Evolutionary conservation across 2,329 filamentous ascomycete genomes (phyloP).

Genomic region (Drechslerella coelobrocha): DNA sequence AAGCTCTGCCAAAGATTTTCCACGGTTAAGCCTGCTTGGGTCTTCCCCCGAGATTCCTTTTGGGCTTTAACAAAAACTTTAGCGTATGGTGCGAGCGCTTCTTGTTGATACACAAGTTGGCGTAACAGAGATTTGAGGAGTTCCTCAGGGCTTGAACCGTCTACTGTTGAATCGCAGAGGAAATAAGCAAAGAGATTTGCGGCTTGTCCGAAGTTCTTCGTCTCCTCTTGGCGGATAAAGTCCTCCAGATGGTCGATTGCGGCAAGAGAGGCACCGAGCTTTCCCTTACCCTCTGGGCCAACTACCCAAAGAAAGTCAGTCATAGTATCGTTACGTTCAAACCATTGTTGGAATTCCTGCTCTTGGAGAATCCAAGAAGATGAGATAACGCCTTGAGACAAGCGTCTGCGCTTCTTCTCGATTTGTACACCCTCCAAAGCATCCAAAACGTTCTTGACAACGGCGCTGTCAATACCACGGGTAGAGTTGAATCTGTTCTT

Average conservation of each 20-base stretch:
- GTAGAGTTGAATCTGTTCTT: constrained; percentile 59
- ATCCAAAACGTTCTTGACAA: constrained; percentile 57
- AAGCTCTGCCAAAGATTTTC: constrained; percentile 60
- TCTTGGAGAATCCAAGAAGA: constrained; percentile 60
- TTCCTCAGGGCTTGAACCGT: constrained; percentile 60
- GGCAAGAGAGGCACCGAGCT: constrained; percentile 59
- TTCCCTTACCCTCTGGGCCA: constrained; percentile 60
- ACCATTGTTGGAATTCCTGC: constrained; percentile 58
- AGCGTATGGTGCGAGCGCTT: constrained; percentile 57
- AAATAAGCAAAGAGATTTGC: constrained; percentile 59
- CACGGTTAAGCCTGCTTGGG: constrained; percentile 56
- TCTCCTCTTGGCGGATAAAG: constrained; percentile 51
- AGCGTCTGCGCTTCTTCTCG: constrained; percentile 56
- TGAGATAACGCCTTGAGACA: constrained; percentile 56
- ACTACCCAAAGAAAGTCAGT: constrained; percentile 59
- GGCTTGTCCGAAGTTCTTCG: constrained; percentile 53
- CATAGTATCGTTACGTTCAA: constrained; percentile 51
- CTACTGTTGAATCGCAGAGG: constrained; percentile 58
- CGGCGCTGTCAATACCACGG: constrained; percentile 57
- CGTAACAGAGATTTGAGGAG: constrained; percentile 59
- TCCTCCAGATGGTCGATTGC: constrained; percentile 58
- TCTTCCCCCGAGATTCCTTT: constrained; percentile 55
- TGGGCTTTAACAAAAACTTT: constrained; percentile 57
- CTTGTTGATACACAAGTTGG: constrained; percentile 57
- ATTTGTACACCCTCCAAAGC: constrained; percentile 57